Percentiles rank a stretch among this genome's conserved stretches.
phyloP scores from a whole-genome alignment of 2,329 filamentous ascomycete genomes.

The Fulvia fulva region DNA sequence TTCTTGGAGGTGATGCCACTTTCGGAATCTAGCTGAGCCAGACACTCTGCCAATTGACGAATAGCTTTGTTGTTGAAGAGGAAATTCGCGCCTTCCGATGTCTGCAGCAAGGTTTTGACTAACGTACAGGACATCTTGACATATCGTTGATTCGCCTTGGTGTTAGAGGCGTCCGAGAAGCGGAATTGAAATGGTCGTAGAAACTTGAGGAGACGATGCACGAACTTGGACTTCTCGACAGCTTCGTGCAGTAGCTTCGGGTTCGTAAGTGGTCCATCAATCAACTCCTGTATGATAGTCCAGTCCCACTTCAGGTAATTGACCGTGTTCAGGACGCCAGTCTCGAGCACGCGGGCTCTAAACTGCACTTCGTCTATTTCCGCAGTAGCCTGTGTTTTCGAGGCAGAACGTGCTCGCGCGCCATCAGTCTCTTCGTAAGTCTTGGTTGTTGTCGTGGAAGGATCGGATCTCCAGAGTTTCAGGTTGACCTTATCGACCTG shows the following conservation, averaged over 20 bases:
- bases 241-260: conserved; percentile 91
- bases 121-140: conserved; percentile 84
- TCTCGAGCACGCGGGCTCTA: conserved; percentile 65
- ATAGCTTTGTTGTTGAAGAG: conserved; percentile 88
- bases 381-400: conserved; percentile 55
- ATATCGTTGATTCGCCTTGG: conserved; percentile 90
- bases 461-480: conserved; percentile 74
- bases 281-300: conserved; percentile 84
- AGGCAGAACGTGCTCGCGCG: conserved; percentile 42
- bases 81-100: conserved; percentile 77
- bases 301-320: conserved; percentile 97
- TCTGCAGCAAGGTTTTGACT: conserved; percentile 81
- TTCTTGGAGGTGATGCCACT: conserved; percentile 69
- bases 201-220: conserved; percentile 91
- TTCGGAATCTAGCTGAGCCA: conserved; percentile 90
- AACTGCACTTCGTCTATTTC: conserved; percentile 62
- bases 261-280: conserved; percentile 87
- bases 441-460: conserved; percentile 17
- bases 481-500: conserved; percentile 97
- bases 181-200: conserved; percentile 95
- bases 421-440: conserved; percentile 29
- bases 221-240: conserved; percentile 90
- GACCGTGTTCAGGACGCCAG: conserved; percentile 79
- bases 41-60: conserved; percentile 88
- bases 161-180: conserved; percentile 86